Evolutionary conservation across 2,329 filamentous ascomycete species (phyloP), one percentile per base, ranked within the genome.

Genomic region (Graphiopsis chlorocephala): DNA sequence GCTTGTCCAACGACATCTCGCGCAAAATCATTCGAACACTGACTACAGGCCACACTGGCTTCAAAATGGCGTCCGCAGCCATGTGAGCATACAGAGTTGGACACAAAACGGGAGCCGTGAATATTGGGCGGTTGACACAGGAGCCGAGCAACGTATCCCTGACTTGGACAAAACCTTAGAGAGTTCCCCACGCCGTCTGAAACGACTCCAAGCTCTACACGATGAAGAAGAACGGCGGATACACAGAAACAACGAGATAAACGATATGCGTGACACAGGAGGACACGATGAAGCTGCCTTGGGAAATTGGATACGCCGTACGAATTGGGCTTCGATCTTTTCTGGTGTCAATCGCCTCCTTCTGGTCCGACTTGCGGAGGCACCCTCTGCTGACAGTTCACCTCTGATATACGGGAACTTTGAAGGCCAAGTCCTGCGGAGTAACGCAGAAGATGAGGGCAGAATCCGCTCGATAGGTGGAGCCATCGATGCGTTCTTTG

Each of bases 241-340:
- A n/a, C 31, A 14, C 31, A 14, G 31, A 35, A 14, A 14, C n/a
- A 14, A 14, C 31, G 31, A 14, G 7, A 35, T 7, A 35, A 35
- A 14, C 31, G 14, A 14, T 35, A 7, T 35, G 31, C 31, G 14
- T 7, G 35, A 42, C 12, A 42, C 35, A 42, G 35, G 35, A 4
- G 14, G 61, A 20, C 47, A 65, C 28, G 63, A 65, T 50, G 47
- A 56, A 15, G 58, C 63, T 7, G 33, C 57, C 31, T 45, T 38
- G 17, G 57, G 63, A 48, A 65, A 61, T 33, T 65, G 63, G 63
- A 65, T 65, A 47, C 63, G 63, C 28, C 63, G 63, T 47, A 65
- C 63, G 14, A 29, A 25, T 15, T 65, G 63, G 63, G 58, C 58
- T 25, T 25, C 23, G 15, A 61, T 48, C 29, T 61, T 61, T 48